Evolutionary conservation across 139 green algal genomes (phyloP).

Genomic region (Pleodorina starrii): DNA sequence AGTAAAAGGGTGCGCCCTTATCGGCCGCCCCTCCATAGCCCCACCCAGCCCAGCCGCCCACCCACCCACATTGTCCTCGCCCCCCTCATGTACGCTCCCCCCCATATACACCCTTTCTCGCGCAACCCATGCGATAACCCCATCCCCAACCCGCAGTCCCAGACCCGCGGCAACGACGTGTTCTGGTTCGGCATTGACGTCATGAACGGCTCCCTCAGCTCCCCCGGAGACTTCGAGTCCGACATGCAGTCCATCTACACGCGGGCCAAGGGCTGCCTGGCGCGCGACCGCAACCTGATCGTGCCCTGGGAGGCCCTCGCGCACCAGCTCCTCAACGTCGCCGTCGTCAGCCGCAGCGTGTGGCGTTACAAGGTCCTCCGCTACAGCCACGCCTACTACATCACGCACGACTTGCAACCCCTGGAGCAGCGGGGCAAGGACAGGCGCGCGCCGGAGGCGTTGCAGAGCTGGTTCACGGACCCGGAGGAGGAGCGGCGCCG

Average conservation of each 20-base stretch:
- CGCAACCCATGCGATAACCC: neutral
- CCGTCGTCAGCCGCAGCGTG: neutral
- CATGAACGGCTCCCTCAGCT: neutral
- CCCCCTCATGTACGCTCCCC: neutral
- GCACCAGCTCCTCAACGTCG: constrained; percentile 29
- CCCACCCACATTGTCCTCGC: neutral
- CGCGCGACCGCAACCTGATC: constrained; percentile 31
- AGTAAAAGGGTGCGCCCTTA: too few relatives aligned
- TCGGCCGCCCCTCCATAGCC: too few relatives aligned
- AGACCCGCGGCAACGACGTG: constrained; percentile 29
- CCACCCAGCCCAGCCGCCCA: too few relatives aligned
- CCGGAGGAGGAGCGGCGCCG: neutral
- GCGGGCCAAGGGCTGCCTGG: constrained; percentile 15
- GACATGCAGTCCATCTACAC: constrained; percentile 39
- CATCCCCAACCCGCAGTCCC: constrained; percentile 11
- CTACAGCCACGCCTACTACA: constrained; percentile 44
- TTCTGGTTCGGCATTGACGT: constrained; percentile 51
- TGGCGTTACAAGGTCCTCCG: constrained; percentile 46
- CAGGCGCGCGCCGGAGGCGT: neutral
- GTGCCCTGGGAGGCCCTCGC: constrained; percentile 19
- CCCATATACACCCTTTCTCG: neutral
- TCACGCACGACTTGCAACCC: constrained; percentile 32
- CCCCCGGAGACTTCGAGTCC: constrained; percentile 24
- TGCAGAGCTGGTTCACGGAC: constrained; percentile 42
- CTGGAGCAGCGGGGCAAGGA: constrained; percentile 30